Conservation (phyloP, 768 basidiomycete species). For the Nidula microcarpa region DNA sequence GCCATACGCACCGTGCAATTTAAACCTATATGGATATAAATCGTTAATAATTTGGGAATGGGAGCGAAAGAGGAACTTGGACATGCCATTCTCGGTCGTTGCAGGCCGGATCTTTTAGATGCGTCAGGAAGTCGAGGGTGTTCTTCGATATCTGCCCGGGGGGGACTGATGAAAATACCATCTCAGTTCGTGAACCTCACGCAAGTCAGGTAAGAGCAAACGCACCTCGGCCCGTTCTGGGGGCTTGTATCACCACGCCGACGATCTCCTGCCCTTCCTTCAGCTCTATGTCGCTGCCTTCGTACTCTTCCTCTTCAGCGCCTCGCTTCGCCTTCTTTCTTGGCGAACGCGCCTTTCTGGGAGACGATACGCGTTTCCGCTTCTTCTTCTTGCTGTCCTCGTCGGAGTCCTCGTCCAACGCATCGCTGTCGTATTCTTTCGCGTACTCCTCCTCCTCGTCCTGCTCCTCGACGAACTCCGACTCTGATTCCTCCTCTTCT, state of each 20-base stretch:
- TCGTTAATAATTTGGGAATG: neutral
- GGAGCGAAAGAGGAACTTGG: neutral
- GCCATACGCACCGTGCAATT: conserved; percentile 59
- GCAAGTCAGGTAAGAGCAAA: conserved; percentile 4
- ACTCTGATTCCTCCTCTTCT: neutral
- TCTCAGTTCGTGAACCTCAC: neutral
- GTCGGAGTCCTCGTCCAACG: conserved; percentile 37
- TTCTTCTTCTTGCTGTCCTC: conserved; percentile 19
- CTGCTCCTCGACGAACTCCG: conserved; percentile 2
- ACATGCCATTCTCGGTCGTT: conserved; percentile 82
- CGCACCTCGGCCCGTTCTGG: conserved; percentile 76
- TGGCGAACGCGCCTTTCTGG: conserved; percentile 12
- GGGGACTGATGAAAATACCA: conserved; percentile 47
- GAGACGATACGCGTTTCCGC: conserved; percentile 15
- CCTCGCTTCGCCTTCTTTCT: conserved; percentile 24
- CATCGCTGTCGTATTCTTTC: conserved; percentile 37
- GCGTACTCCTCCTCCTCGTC: conserved; percentile 2
- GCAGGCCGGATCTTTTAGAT: conserved; percentile 68
- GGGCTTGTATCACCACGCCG: conserved; percentile 76
- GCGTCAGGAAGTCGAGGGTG: conserved; percentile 71
- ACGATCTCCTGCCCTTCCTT: conserved; percentile 69
- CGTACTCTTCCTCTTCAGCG: conserved; percentile 25
- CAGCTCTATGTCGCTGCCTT: conserved; percentile 41
- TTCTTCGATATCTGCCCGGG: conserved; percentile 86
- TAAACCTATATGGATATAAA: conserved; percentile 58